Evolutionary conservation across 2,329 filamentous ascomycete genomes (phyloP).

Genomic region (Tolypocladium amazonense): DNA sequence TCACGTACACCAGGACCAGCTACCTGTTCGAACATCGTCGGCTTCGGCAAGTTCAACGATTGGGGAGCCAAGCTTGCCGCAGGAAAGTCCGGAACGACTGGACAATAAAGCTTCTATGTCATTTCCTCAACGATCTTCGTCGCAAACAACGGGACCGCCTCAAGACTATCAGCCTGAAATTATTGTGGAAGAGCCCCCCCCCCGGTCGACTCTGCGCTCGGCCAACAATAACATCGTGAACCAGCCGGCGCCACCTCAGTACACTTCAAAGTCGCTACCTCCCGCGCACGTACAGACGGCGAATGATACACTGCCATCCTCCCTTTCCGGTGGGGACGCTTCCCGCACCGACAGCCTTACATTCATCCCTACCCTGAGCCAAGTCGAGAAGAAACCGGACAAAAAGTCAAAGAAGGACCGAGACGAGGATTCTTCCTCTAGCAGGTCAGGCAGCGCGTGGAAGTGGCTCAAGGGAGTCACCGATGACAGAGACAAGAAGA

Average conservation of each 20-base stretch:
- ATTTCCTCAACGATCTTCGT: constrained; percentile 46
- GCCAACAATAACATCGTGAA: constrained; percentile 1
- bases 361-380: constrained; percentile 61
- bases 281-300: constrained; percentile 11
- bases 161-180: constrained; percentile 14
- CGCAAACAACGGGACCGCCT: constrained; percentile 32
- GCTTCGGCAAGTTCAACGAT: constrained; percentile 32
- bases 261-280: constrained; percentile 2
- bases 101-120: constrained; percentile 14
- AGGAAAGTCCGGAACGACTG: constrained; percentile 20
- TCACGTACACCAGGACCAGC: constrained; percentile 16
- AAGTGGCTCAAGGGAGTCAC: constrained; percentile 76
- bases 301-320: constrained; percentile 31
- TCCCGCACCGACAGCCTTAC: constrained; percentile 65
- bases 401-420: constrained; percentile 67
- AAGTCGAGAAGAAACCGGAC: constrained; percentile 65
- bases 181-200: constrained; percentile 29
- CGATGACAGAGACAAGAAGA: constrained; percentile 52
- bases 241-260: constrained; percentile 4
- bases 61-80: constrained; percentile 51
- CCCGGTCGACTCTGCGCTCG: constrained; percentile 26
- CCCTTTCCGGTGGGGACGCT: constrained; percentile 57
- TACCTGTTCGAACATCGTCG: constrained; percentile 23
- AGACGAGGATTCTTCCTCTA: constrained; percentile 49
- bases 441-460: constrained; percentile 59